Percentiles rank a stretch among this genome's conserved stretches.
Conservation (phyloP, 768 basidiomycete species). For the Lyophyllum semitale region DNA sequence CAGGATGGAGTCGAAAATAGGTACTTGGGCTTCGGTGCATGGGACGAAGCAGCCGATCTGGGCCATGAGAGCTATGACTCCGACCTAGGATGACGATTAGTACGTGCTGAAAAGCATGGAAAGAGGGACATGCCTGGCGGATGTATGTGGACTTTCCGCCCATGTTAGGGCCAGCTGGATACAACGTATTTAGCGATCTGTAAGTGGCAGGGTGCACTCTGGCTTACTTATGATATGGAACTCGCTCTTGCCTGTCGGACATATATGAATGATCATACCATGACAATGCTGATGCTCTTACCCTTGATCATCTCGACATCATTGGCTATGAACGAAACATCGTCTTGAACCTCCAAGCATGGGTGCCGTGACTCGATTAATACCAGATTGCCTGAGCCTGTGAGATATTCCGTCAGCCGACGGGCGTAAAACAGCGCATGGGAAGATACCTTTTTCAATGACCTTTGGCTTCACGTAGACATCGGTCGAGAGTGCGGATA, state of each 20-base stretch:
- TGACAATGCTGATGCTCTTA: constrained; percentile 22
- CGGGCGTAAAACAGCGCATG: not conserved
- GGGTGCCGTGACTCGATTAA: constrained; percentile 91
- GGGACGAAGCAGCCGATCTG: constrained; percentile 97
- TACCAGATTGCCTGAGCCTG: constrained; percentile 79
- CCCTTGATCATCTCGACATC: constrained; percentile 94
- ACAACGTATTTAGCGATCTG: not conserved
- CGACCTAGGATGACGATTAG: constrained; percentile 48
- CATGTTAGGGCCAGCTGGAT: constrained; percentile 93
- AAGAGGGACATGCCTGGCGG: constrained; percentile 58
- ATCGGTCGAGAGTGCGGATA: constrained; percentile 83
- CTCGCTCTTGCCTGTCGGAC: constrained; percentile 69
- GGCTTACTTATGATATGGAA: constrained; percentile 90
- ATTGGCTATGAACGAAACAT: constrained; percentile 92
- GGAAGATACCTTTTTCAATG: constrained; percentile 64
- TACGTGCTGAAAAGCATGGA: not conserved
- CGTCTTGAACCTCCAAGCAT: constrained; percentile 95
- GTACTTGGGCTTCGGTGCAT: constrained; percentile 80
- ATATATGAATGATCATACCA: not conserved
- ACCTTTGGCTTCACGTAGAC: constrained; percentile 88
- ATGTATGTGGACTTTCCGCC: constrained; percentile 99
- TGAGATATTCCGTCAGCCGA: not conserved
- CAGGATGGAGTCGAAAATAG: constrained; percentile 93
- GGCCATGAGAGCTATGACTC: constrained; percentile 96
- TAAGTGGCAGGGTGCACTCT: not conserved